These are phyloP conservation scores for Saxophila tyrrhenica DNA, from an alignment of 495 filamentous ascomycete species.

Conservation along the genomic window DNA sequence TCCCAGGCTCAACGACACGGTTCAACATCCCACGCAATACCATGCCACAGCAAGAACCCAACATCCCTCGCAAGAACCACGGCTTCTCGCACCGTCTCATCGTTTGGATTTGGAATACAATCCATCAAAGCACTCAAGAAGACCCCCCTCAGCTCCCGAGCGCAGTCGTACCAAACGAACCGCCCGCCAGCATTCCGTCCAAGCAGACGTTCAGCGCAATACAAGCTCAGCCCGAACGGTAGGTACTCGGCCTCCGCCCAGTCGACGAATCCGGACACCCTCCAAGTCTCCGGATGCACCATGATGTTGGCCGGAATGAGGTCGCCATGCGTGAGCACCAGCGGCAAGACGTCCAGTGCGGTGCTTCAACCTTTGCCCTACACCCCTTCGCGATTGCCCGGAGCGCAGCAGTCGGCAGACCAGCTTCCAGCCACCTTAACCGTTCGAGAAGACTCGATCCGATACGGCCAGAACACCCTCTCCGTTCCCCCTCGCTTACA, in stretches of 20 bases:
- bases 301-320: conserved; percentile 52
- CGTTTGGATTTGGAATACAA: conserved; percentile 11
- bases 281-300: conserved; percentile 59
- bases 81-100: conserved; percentile 17
- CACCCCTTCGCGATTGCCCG: neutral
- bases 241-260: conserved; percentile 51
- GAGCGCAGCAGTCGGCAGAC: neutral
- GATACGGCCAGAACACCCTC: neutral
- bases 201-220: conserved; percentile 45
- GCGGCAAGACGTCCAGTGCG: conserved; percentile 33
- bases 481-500: neutral
- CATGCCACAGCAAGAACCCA: conserved; percentile 48
- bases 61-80: conserved; percentile 36
- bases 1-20: conserved; percentile 38
- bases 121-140: conserved; percentile 39
- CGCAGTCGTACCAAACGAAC: conserved; percentile 32
- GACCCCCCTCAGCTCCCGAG: conserved; percentile 29
- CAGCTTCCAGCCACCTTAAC: conserved; percentile 18
- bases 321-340: conserved; percentile 48
- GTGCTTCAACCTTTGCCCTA: conserved; percentile 18
- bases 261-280: conserved; percentile 42
- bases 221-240: conserved; percentile 45
- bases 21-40: conserved; percentile 50
- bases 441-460: neutral
- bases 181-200: conserved; percentile 26